Evolutionary conservation across 495 filamentous ascomycete species (phyloP).

Genomic region (Aspergillus cavernicola): DNA sequence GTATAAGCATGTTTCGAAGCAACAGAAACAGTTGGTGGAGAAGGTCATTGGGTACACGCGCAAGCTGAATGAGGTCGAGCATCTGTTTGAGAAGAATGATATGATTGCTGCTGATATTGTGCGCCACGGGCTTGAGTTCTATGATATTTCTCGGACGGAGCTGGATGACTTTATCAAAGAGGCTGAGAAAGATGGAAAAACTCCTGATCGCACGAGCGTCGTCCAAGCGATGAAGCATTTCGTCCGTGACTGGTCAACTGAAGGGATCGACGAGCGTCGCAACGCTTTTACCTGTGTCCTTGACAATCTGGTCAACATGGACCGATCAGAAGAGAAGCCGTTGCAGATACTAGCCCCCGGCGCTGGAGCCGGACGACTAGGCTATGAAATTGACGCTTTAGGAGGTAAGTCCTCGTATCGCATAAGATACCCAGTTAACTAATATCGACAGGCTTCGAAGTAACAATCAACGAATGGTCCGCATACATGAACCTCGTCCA

Average conservation of each 20-base stretch:
- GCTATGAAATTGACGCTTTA: slow-evolving; percentile 34
- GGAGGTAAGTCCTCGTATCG: slow-evolving; percentile 20
- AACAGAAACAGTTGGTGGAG: slow-evolving; percentile 20
- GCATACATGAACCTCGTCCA: slow-evolving; percentile 40
- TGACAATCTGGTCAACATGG: slow-evolving; percentile 18
- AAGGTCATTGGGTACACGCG: slow-evolving; percentile 18
- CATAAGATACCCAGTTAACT: not conserved
- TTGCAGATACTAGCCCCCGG: slow-evolving; percentile 39
- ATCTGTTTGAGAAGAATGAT: slow-evolving; percentile 18
- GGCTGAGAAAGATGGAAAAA: slow-evolving; percentile 8
- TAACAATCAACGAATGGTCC: slow-evolving; percentile 44
- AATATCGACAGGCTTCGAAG: slow-evolving; percentile 39
- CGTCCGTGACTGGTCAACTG: slow-evolving; percentile 43
- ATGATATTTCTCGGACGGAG: slow-evolving; percentile 15
- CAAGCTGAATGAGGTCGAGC: slow-evolving; percentile 24
- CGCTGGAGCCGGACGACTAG: slow-evolving; percentile 40
- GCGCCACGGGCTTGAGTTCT: slow-evolving; percentile 17
- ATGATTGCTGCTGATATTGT: slow-evolving; percentile 17
- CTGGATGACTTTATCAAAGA: slow-evolving; percentile 18
- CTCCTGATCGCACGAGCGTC: slow-evolving; percentile 27
- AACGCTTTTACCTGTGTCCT: slow-evolving; percentile 35
- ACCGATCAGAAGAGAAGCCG: slow-evolving; percentile 4
- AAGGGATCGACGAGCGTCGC: slow-evolving; percentile 36
- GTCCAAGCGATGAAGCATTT: slow-evolving; percentile 44
- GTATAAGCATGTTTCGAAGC: slow-evolving; percentile 20